Evolutionary conservation across 345 rosid genomes (phyloP), one percentile per base, ranked within the genome.

Genomic region (Brassica juncea): DNA sequence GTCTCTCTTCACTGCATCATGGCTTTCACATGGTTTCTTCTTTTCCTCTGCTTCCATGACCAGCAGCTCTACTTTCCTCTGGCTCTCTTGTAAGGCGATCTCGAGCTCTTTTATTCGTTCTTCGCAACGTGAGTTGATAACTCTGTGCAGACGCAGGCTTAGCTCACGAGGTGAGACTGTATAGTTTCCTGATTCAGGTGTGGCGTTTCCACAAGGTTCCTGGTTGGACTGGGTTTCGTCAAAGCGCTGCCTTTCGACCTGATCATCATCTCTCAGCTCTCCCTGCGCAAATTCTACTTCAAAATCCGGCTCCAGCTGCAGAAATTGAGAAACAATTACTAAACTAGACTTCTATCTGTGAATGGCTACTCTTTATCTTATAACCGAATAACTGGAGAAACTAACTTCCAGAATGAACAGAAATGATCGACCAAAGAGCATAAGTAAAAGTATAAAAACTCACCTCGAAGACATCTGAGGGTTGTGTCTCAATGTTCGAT

Each of bases 81-180:
- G 86, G 85, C 96, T 89, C 81, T 83, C 85, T 79, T 82, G 73
- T 23, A 92, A 88, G 55, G 93, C 96, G 27, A 71, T 66, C 86
- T 94, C 96, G 6, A 94, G 97, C 23, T 79, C 82, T 73, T 73
- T 19, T 21, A 79, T 67, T 2, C 78, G 74, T 47, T 68, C 35
- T 11, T 73, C 74, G 47, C 88, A 88, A 66, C 92, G 86, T 14
- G 87, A 86, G 70, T 84, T 83, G 70, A 94, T 92, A 62, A 94
- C 89, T 82, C 87, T 83, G 55, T 86, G 90, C 82, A 94, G 73
- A 7, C 91, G 92, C 84, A 94, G 67, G 85, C 86, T 88, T 76
- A 94, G 79, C 74, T 89, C 94, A 49, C 84, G 83, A n/a, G 97
- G 94, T 9, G 96, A 92, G 78, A 92, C 93, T 21, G 82, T 86